Conservation (phyloP, 2,329 filamentous ascomycete species). For the Trichoderma koningii region DNA sequence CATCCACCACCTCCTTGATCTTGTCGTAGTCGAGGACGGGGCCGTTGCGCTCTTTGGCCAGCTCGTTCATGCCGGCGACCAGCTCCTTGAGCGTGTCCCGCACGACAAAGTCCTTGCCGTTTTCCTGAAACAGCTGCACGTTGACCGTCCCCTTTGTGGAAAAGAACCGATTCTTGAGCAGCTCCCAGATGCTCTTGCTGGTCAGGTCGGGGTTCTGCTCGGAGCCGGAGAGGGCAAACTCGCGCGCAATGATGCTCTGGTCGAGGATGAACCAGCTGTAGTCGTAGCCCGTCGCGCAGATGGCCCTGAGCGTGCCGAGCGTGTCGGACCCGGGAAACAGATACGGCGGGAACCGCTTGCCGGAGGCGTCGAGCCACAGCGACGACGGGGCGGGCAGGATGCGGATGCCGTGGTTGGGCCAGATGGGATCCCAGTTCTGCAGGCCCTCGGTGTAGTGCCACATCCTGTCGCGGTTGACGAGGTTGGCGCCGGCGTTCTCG, state of each 20-base stretch:
- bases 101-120: constrained; percentile 62
- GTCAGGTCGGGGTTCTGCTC: constrained; percentile 66
- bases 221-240: constrained; percentile 63
- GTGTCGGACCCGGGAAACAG: constrained; percentile 62
- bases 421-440: constrained; percentile 63
- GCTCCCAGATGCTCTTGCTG: constrained; percentile 56
- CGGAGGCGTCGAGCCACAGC: constrained; percentile 63
- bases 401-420: constrained; percentile 62
- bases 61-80: constrained; percentile 60
- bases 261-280: constrained; percentile 66
- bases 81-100: constrained; percentile 58
- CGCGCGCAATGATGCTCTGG: constrained; percentile 59
- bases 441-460: constrained; percentile 68
- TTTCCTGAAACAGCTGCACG: constrained; percentile 60
- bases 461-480: constrained; percentile 65
- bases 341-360: constrained; percentile 58
- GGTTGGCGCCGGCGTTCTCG: constrained; percentile 52
- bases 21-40: constrained; percentile 49
- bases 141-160: constrained; percentile 53
- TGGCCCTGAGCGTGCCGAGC: constrained; percentile 58
- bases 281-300: constrained; percentile 62
- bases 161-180: constrained; percentile 52
- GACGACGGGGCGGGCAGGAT: constrained; percentile 62
- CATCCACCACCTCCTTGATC: constrained; percentile 52
- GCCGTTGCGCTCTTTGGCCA: constrained; percentile 50